Evolutionary conservation across 2,329 filamentous ascomycete species (phyloP).

Genomic region (Aspergillus novofumigatus): DNA sequence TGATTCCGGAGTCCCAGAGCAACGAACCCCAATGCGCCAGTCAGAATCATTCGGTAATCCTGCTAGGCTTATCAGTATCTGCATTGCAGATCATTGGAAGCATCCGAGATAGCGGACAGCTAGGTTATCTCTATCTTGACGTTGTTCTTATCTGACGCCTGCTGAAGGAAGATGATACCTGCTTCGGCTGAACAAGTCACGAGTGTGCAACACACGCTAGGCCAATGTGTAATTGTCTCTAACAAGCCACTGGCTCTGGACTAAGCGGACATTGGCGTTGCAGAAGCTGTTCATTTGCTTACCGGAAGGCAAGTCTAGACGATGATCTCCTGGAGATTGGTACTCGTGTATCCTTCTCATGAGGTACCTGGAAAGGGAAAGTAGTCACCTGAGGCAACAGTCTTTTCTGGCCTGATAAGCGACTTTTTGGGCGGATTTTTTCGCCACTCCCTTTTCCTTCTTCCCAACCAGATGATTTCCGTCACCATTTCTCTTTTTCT

Average conservation of each 20-base stretch:
- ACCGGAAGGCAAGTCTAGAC: not conserved
- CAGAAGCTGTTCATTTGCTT: not conserved
- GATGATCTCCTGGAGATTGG: not conserved
- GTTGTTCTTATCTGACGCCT: not conserved
- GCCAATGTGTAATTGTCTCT: not conserved
- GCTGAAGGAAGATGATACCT: not conserved
- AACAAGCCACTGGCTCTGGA: not conserved
- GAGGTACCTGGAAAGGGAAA: constrained; percentile 1
- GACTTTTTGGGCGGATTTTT: not conserved
- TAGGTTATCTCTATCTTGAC: not conserved
- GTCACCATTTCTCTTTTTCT: not conserved
- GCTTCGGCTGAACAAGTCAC: not conserved
- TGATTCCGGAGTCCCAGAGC: not conserved
- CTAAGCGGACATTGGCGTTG: not conserved
- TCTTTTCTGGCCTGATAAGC: constrained; percentile 1
- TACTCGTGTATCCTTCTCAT: not conserved
- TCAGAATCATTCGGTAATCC: not conserved
- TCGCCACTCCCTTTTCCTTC: constrained; percentile 1
- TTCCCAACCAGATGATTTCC: not conserved
- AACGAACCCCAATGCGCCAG: not conserved
- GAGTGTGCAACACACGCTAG: not conserved
- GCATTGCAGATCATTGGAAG: not conserved
- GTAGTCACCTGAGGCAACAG: constrained; percentile 1
- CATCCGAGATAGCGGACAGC: not conserved
- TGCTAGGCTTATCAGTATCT: not conserved